These are phyloP conservation scores for Nasturtium officinale DNA, from an alignment of 345 rosid species.

Conservation along the genomic window DNA sequence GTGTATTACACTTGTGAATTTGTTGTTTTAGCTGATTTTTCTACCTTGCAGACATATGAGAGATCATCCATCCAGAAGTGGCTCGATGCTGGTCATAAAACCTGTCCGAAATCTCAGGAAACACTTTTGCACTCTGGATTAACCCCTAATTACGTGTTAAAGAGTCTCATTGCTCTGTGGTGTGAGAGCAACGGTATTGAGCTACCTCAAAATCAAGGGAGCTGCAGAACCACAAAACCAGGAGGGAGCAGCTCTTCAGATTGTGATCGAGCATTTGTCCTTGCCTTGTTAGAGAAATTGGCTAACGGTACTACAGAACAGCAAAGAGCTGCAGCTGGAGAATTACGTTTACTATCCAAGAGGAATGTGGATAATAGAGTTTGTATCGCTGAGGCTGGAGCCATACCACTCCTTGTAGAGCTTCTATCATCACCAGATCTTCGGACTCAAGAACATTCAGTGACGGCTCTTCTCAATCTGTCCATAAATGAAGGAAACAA, in stretches of 20 bases:
- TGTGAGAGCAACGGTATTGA: conserved; percentile 95
- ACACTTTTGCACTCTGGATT: conserved; percentile 81
- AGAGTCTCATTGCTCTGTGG: conserved; percentile 93
- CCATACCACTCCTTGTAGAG: conserved; percentile 88
- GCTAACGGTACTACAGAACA: conserved; percentile 67
- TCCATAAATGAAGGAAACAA: conserved; percentile 93
- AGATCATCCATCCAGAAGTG: conserved; percentile 95
- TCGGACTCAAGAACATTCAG: conserved; percentile 95
- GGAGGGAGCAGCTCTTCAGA: conserved; percentile 68
- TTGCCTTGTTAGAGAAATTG: conserved; percentile 62
- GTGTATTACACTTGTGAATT: background rate
- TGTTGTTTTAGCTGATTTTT: conserved; percentile 30
- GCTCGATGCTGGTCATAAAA: conserved; percentile 95
- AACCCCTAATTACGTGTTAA: conserved; percentile 89
- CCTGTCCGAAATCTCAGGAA: conserved; percentile 98
- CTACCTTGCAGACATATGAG: conserved; percentile 82
- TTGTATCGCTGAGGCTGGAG: conserved; percentile 93
- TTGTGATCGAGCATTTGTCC: conserved; percentile 78
- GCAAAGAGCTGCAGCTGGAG: conserved; percentile 96
- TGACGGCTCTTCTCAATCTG: conserved; percentile 95
- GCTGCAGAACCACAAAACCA: conserved; percentile 52
- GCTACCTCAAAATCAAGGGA: conserved; percentile 78
- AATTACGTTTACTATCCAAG: conserved; percentile 89
- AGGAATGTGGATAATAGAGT: conserved; percentile 94
- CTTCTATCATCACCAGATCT: conserved; percentile 76